Evolutionary conservation across 1,284 basidiomycete genomes (phyloP).

Genomic region (Ustilago xerochloae): DNA sequence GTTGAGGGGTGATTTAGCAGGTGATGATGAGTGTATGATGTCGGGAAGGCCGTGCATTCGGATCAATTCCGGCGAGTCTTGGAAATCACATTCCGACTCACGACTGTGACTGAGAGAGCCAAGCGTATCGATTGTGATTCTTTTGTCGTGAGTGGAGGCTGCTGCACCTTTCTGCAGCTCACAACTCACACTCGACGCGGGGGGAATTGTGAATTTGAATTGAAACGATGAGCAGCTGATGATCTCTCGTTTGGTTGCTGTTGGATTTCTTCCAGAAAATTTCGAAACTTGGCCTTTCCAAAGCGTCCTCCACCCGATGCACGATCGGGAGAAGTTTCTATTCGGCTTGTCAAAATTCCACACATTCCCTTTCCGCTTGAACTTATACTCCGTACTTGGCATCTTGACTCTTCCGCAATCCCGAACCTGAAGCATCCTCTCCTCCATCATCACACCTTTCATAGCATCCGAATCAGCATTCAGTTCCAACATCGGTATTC

Average conservation of each 20-base stretch:
- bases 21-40: neutral
- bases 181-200: neutral
- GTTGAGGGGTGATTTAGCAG: neutral
- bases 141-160: slow-evolving; percentile 11
- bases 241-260: neutral
- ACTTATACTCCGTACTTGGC: no score
- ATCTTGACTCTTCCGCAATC: neutral
- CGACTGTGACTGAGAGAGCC: neutral
- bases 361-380: no score
- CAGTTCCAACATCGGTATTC: no score
- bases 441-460: neutral
- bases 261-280: slow-evolving; percentile 33
- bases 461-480: no score
- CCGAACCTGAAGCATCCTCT: neutral
- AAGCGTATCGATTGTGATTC: neutral
- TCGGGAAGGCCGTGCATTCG: neutral
- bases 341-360: slow-evolving; percentile 2
- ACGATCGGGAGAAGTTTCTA: slow-evolving; percentile 11
- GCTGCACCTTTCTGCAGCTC: neutral
- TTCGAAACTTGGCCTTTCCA: neutral
- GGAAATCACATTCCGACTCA: neutral
- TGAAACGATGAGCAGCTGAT: neutral
- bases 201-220: neutral
- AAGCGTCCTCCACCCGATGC: slow-evolving; percentile 18
- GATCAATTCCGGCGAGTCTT: slow-evolving; percentile 21